These are phyloP conservation scores for Fraxinus greggii DNA, from an alignment of 305 asterid genomes.

Conservation along the genomic window DNA sequence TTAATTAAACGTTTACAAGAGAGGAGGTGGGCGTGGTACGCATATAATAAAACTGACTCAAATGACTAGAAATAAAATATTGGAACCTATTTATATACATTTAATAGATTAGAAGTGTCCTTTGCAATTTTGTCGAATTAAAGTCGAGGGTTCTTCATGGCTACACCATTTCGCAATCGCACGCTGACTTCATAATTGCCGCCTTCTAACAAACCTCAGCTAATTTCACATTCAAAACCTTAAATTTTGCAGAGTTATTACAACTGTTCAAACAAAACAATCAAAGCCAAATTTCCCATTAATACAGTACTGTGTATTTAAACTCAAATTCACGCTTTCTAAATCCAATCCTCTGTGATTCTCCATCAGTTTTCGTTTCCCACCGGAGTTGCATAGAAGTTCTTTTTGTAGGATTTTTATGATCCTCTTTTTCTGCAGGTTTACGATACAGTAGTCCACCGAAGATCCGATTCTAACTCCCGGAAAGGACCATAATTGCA, in stretches of 20 bases:
- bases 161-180: background rate
- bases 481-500: background rate
- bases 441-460: background rate
- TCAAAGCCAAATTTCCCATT: background rate
- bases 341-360: background rate
- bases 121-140: background rate
- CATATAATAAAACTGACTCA: background rate
- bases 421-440: constrained; percentile 31
- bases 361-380: background rate
- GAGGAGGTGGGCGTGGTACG: background rate
- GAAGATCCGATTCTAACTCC: constrained; percentile 25
- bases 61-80: background rate
- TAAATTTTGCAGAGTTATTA: background rate
- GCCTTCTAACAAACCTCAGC: background rate
- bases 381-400: background rate
- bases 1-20: no score
- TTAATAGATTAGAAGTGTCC: background rate
- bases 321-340: background rate
- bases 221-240: background rate
- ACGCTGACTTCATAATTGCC: background rate
- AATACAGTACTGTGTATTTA: background rate
- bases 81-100: background rate
- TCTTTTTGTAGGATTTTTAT: background rate
- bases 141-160: background rate
- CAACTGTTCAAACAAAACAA: background rate